Percentiles rank a stretch among this genome's conserved stretches.
phyloP scores from a whole-genome alignment of 441 rosid genomes.

The Hura crepitans region DNA sequence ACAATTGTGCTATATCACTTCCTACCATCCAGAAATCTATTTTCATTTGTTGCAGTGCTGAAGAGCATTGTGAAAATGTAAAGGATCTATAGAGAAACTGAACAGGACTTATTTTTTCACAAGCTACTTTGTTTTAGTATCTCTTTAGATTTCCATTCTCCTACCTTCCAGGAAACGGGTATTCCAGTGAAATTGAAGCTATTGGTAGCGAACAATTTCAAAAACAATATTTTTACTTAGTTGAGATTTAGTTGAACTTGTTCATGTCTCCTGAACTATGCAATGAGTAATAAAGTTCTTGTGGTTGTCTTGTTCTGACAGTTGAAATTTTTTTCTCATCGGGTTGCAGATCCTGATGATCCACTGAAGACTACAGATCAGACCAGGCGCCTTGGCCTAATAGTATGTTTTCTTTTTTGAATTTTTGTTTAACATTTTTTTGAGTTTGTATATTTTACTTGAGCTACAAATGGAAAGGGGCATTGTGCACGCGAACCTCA shows the following conservation, averaged over 20 bases:
- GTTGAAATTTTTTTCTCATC: slow-evolving; percentile 15
- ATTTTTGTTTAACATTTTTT: no score
- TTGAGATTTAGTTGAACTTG: background rate
- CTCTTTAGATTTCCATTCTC: background rate
- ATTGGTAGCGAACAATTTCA: background rate
- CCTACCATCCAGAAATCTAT: background rate
- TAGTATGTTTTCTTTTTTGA: slow-evolving; percentile 40
- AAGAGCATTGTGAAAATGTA: background rate
- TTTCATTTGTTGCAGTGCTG: background rate
- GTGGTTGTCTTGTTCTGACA: background rate
- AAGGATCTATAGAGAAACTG: background rate
- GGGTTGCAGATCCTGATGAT: slow-evolving; percentile 73
- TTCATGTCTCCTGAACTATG: background rate
- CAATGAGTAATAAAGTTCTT: background rate
- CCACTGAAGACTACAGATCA: slow-evolving; percentile 93
- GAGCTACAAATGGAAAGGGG: background rate
- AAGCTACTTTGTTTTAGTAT: background rate
- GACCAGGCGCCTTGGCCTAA: slow-evolving; percentile 82
- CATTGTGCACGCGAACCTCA: background rate
- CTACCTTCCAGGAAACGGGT: background rate
- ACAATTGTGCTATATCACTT: background rate
- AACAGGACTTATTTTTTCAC: background rate
- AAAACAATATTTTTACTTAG: background rate
- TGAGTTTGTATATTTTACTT: background rate
- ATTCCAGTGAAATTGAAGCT: no score